Evolutionary conservation across 2,329 filamentous ascomycete species (phyloP).

Genomic region (Aspergillus versicolor): DNA sequence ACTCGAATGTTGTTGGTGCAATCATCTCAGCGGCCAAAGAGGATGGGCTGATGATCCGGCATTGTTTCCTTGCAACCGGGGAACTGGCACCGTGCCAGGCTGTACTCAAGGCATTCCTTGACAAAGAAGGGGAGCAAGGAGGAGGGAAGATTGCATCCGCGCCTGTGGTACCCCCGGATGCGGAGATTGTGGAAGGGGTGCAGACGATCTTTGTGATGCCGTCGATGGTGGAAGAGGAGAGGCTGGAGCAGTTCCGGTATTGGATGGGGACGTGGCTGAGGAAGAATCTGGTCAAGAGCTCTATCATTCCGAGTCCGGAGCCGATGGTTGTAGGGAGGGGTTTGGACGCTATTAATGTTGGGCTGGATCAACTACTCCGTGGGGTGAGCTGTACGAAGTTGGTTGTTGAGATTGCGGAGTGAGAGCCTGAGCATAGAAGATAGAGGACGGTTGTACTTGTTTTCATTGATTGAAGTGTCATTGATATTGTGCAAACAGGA

Average conservation of each 20-base stretch:
- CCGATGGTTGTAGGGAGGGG: slow-evolving; percentile 39
- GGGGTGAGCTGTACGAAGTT: slow-evolving; percentile 48
- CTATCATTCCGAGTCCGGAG: slow-evolving; percentile 42
- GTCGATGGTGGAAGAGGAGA: slow-evolving; percentile 33
- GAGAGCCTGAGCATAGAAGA: background rate
- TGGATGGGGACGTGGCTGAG: slow-evolving; percentile 43
- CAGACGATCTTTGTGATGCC: slow-evolving; percentile 42
- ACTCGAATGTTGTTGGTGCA: slow-evolving; percentile 20
- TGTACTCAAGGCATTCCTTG: slow-evolving; percentile 37
- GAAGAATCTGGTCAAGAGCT: slow-evolving; percentile 31
- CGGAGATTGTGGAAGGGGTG: slow-evolving; percentile 30
- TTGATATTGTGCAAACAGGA: too few relatives aligned
- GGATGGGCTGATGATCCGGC: slow-evolving; percentile 39
- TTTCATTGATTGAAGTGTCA: too few relatives aligned
- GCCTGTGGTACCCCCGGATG: slow-evolving; percentile 32
- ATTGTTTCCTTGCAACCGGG: slow-evolving; percentile 46
- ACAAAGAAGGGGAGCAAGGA: background rate
- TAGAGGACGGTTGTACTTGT: too few relatives aligned
- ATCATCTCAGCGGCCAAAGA: slow-evolving; percentile 39
- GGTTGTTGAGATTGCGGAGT: slow-evolving; percentile 41
- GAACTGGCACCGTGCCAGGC: slow-evolving; percentile 36
- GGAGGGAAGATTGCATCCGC: slow-evolving; percentile 40
- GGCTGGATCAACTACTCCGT: slow-evolving; percentile 34
- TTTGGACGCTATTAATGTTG: slow-evolving; percentile 38
- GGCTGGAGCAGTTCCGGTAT: slow-evolving; percentile 39